These are phyloP conservation scores for Chamaecrista fasciculata DNA, from an alignment of 306 rosid species.

Conservation along the genomic window DNA sequence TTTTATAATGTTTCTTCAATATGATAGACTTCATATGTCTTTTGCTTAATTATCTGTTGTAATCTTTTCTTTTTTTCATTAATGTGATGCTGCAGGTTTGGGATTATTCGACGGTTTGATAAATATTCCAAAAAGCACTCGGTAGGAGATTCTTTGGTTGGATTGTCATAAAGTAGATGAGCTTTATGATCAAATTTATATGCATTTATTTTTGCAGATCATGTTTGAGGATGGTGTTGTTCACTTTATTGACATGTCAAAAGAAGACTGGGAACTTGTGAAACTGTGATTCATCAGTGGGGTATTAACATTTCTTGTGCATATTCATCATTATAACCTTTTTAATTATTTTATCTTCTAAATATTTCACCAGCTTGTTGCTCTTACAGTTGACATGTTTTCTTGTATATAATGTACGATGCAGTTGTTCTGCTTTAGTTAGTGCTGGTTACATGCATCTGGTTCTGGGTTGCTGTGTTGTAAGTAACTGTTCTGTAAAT, in stretches of 20 bases:
- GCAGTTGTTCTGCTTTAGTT: neutral
- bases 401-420: neutral
- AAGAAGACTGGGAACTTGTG: conserved; percentile 64
- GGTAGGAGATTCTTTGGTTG: conserved; percentile 37
- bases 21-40: neutral
- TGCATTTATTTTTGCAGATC: conserved; percentile 41
- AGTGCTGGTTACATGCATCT: neutral
- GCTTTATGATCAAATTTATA: neutral
- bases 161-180: conserved; percentile 11
- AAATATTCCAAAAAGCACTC: conserved; percentile 48
- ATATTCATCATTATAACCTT: conserved; percentile 7
- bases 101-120: conserved; percentile 57
- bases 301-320: neutral
- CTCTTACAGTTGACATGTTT: neutral
- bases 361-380: neutral
- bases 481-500: neutral
- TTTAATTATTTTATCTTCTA: conserved; percentile 5
- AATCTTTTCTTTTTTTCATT: conserved; percentile 17
- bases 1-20: neutral
- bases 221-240: conserved; percentile 59
- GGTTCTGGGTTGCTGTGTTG: neutral
- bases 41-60: neutral
- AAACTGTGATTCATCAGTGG: conserved; percentile 29
- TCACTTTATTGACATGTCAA: conserved; percentile 56
- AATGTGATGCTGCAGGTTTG: conserved; percentile 47